Conservation (phyloP, 2,329 filamentous ascomycete species). For the Aureobasidium sp. region DNA sequence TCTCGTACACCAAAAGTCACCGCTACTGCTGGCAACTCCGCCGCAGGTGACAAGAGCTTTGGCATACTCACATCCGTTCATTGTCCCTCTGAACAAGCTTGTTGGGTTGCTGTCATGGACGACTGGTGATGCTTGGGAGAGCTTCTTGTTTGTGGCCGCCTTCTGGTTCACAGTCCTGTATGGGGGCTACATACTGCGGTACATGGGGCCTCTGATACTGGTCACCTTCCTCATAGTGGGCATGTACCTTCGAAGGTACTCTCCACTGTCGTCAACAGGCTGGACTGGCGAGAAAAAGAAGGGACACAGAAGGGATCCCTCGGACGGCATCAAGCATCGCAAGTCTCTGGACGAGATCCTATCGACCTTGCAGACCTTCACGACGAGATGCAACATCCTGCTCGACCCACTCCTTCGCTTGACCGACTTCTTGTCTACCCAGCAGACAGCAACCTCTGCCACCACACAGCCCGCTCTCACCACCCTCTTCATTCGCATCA, state of each 20-base stretch:
- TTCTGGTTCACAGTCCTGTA: conserved; percentile 89
- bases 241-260: conserved; percentile 89
- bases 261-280: conserved; percentile 78
- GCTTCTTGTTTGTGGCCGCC: conserved; percentile 74
- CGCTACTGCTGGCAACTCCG: conserved; percentile 83
- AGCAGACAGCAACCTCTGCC: conserved; percentile 83
- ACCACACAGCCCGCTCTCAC: conserved; percentile 87
- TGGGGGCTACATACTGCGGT: conserved; percentile 73
- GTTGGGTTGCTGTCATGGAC: conserved; percentile 89
- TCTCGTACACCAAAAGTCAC: conserved; percentile 94
- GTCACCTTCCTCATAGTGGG: conserved; percentile 74
- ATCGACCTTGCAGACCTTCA: conserved; percentile 84
- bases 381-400: conserved; percentile 82
- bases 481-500: conserved; percentile 78
- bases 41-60: conserved; percentile 90
- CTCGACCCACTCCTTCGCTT: conserved; percentile 81
- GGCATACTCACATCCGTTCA: conserved; percentile 91
- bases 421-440: conserved; percentile 80
- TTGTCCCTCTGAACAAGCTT: conserved; percentile 79
- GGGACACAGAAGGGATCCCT: conserved; percentile 45
- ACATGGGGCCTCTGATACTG: conserved; percentile 75
- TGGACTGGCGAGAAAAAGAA: conserved; percentile 59
- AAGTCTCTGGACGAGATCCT: conserved; percentile 97
- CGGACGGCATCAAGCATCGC: conserved; percentile 61
- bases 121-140: conserved; percentile 90